A percentile compares a stretch with the other conserved stretches of the same genome.
Conservation (phyloP, 352 stramenopile species). For the Phytopythium montanum region DNA sequence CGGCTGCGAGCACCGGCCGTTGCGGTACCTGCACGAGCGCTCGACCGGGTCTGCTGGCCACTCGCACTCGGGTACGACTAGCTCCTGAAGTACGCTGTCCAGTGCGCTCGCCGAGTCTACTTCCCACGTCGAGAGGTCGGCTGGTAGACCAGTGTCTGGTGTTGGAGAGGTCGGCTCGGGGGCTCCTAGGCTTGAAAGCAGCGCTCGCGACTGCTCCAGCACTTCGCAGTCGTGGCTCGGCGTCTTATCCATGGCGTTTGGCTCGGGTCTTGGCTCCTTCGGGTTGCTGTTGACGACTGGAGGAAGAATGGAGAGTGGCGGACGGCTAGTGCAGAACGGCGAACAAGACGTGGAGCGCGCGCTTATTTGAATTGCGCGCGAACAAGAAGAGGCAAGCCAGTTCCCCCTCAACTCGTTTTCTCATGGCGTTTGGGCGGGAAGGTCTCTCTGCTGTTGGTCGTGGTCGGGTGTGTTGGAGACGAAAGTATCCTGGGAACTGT, state of each 20-base stretch:
- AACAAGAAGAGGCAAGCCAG: neutral
- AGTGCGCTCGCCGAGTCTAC: neutral
- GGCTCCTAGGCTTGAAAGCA: neutral
- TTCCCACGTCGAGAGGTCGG: neutral
- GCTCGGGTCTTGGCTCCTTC: neutral
- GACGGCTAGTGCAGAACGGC: neutral
- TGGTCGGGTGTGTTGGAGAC: neutral
- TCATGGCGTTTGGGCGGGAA: conserved; percentile 1
- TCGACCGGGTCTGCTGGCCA: neutral
- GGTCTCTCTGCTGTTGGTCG: neutral
- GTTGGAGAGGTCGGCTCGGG: neutral
- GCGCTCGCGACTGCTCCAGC: too few relatives aligned
- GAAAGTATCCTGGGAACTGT: neutral
- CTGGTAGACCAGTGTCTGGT: neutral
- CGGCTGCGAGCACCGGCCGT: conserved; percentile 42
- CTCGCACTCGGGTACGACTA: neutral
- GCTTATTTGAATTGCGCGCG: neutral
- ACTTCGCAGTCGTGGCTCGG: neutral
- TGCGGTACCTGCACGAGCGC: conserved; percentile 27
- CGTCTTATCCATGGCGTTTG: neutral
- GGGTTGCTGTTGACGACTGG: neutral
- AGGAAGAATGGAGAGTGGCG: neutral
- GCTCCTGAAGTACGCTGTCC: neutral
- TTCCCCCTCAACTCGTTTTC: neutral
- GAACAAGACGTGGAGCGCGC: neutral